These are phyloP conservation scores for Eimeria falciformis DNA, from an alignment of 169 alveolate genomes.

Conservation along the genomic window DNA sequence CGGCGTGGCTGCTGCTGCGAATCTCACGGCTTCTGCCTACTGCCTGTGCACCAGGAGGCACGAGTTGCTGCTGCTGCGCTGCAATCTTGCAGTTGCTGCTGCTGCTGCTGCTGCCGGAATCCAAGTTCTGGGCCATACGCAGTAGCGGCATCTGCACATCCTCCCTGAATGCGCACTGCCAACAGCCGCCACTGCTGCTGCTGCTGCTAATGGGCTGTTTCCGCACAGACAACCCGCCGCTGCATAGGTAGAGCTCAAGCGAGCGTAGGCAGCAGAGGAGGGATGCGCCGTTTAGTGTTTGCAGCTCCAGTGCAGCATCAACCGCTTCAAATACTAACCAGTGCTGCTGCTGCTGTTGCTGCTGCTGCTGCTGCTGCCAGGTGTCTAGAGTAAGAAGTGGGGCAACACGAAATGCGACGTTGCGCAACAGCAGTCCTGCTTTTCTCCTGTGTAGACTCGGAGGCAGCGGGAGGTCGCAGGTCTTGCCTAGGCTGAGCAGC, in stretches of 20 bases:
- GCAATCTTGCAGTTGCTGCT: background rate
- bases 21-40: conserved; percentile 14
- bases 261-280: conserved; percentile 39
- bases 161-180: conserved; percentile 33
- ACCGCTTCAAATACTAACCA: conserved; percentile 27
- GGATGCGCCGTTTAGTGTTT: background rate
- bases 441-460: conserved; percentile 9
- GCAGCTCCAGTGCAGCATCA: conserved; percentile 30
- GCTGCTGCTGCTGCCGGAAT: conserved; percentile 58
- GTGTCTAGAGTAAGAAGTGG: conserved; percentile 26
- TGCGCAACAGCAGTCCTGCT: conserved; percentile 36
- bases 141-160: background rate
- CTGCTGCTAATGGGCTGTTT: conserved; percentile 1
- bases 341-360: conserved; percentile 23
- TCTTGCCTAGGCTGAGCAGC: conserved; percentile 18
- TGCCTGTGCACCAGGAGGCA: too few species aligned
- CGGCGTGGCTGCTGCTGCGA: background rate
- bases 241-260: conserved; percentile 44
- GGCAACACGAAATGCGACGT: conserved; percentile 14
- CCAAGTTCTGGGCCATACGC: conserved; percentile 29
- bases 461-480: conserved; percentile 30
- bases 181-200: background rate
- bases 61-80: conserved; percentile 11
- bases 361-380: conserved; percentile 64
- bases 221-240: background rate